Evolutionary conservation across 1,284 basidiomycete genomes (phyloP), one percentile per base, ranked within the genome.

Genomic region (Sanguinoderma infundibulare): DNA sequence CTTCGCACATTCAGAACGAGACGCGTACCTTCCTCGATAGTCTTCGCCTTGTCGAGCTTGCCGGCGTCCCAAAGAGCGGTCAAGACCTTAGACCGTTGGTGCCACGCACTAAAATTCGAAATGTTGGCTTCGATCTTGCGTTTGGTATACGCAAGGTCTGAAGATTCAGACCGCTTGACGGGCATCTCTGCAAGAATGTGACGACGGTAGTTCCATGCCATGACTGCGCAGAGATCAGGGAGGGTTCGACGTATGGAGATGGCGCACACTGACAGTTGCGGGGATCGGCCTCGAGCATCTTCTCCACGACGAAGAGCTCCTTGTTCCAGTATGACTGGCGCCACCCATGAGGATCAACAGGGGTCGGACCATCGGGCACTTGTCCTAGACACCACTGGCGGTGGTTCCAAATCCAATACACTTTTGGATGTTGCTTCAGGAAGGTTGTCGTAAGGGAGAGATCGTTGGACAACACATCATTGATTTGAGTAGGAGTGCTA

Each of bases 101-200:
- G 98, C 98, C 98, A 99, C 17, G 98, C 98, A n/a, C n/a, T n/a
- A n/a, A n/a, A n/a, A n/a, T n/a, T n/a, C n/a, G 94, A 96, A 72
- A 99, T 98, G 74, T 95, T 98, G 55, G 90, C 79, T 73, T 95
- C 91, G 67, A n/a, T n/a, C 80, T 98, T 98, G 62, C 84, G 83
- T 52, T 87, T 89, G 2, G 98, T 97, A 72, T 93, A 98, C 0
- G 80, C 82, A 30, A 98, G 77, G 73, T 98, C 96, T 26, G 81
- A 78, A 40, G 72, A 76, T 49, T 80, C 77, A 4, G 87, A 73
- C 52, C 81, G 79, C 40, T 81, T 79, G 52, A 82, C 79, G 0
- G 90, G 88, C 76, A n/a, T n/a, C n/a, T n/a, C n/a, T n/a, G n/a
- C n/a, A n/a, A n/a, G 80, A 26, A 97, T 83, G 70, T 95, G 94